Evolutionary conservation across 176 grass and related monocot species (phyloP).

Genomic region (Oryza rufipogon): DNA sequence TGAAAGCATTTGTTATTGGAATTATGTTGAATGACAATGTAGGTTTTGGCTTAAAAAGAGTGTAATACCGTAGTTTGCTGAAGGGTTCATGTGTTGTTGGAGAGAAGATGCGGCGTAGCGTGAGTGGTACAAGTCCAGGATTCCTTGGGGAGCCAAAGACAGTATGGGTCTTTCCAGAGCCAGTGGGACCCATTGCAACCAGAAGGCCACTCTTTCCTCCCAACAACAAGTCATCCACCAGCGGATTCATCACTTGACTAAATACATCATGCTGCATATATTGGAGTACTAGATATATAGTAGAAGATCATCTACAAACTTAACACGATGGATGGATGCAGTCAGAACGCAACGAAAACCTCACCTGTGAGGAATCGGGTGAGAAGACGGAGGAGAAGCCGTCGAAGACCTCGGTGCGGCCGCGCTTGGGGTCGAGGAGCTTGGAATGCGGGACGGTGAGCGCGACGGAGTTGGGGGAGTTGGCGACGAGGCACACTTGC

Average conservation of each 20-base stretch:
- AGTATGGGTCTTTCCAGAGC: constrained; percentile 90
- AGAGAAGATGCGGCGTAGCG: constrained; percentile 59
- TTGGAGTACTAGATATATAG: too few species aligned
- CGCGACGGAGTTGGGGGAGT: constrained; percentile 60
- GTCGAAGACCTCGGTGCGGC: constrained; percentile 71
- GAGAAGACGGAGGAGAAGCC: constrained; percentile 82
- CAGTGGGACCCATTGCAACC: constrained; percentile 77
- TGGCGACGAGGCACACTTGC: constrained; percentile 60
- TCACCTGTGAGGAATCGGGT: constrained; percentile 53
- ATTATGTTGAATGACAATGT: neutral
- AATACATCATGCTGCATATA: constrained; percentile 64
- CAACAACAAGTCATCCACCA: constrained; percentile 78
- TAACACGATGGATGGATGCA: too few species aligned
- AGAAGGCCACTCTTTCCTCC: constrained; percentile 74
- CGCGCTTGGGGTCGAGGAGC: constrained; percentile 58
- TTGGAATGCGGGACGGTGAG: constrained; percentile 66
- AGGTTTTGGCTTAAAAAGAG: neutral
- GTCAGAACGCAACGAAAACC: too few species aligned
- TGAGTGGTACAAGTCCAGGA: constrained; percentile 70
- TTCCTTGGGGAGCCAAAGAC: constrained; percentile 71
- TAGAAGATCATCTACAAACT: too few species aligned
- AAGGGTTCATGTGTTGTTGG: neutral
- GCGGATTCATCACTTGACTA: constrained; percentile 65
- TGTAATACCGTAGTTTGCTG: constrained; percentile 7
- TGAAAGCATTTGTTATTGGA: neutral